These are phyloP conservation scores for Jatropha multifida DNA, from an alignment of 441 rosid genomes.

Conservation along the genomic window DNA sequence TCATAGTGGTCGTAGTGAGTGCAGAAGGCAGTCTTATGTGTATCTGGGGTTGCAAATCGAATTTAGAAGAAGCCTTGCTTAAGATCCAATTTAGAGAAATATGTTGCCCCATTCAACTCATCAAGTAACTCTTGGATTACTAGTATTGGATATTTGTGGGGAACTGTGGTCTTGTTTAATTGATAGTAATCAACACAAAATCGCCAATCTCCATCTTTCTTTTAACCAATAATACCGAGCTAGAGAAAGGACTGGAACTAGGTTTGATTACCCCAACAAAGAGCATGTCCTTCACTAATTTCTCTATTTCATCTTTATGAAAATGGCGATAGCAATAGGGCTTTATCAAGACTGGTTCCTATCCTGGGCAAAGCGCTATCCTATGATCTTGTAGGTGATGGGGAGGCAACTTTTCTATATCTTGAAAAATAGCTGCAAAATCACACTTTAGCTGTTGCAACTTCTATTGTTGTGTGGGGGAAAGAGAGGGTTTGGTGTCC, in stretches of 20 bases:
- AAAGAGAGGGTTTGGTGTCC: too few relatives aligned
- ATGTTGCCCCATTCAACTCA: neutral
- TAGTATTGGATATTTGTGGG: neutral
- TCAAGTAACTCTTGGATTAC: too few relatives aligned
- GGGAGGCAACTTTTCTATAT: too few relatives aligned
- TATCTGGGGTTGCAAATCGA: neutral
- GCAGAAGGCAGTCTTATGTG: neutral
- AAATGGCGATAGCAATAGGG: neutral
- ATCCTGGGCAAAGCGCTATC: neutral
- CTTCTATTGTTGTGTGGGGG: too few relatives aligned
- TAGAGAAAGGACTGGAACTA: neutral
- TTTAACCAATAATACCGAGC: neutral
- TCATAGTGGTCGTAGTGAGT: neutral
- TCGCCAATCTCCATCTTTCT: neutral
- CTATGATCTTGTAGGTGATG: neutral
- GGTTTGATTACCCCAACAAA: neutral
- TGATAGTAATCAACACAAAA: neutral
- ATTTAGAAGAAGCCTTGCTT: neutral
- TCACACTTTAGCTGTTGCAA: too few relatives aligned
- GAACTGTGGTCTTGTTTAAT: neutral
- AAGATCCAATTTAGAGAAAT: neutral
- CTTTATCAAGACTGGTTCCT: neutral
- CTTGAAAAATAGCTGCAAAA: too few relatives aligned
- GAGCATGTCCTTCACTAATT: neutral
- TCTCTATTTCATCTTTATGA: neutral